Evolutionary conservation across 345 rosid genomes (phyloP).

Genomic region (Heritiera fomes): DNA sequence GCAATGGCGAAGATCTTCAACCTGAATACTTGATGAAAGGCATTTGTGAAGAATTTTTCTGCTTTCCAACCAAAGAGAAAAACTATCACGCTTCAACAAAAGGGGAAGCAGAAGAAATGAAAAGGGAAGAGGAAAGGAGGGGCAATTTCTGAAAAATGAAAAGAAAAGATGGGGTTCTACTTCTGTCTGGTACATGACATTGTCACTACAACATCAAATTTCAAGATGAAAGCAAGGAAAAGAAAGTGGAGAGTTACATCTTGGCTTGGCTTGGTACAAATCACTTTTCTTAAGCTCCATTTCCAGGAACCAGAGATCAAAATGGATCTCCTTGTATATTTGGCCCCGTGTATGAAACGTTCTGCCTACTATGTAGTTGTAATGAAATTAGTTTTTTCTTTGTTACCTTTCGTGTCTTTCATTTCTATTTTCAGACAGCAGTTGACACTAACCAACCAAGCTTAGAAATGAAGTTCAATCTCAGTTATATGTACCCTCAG

Average conservation of each 20-base stretch:
- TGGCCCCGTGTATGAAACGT: background rate
- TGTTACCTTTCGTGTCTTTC: background rate
- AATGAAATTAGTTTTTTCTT: background rate
- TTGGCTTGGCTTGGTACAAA: background rate
- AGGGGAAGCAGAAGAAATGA: background rate
- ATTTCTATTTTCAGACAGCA: background rate
- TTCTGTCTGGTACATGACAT: background rate
- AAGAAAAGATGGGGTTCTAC: background rate
- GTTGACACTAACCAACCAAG: too few relatives aligned
- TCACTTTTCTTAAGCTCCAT: background rate
- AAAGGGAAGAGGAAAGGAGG: background rate
- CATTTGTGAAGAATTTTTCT: background rate
- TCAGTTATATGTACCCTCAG: too few relatives aligned
- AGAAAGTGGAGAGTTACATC: background rate
- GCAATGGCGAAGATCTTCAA: slow-evolving; percentile 90
- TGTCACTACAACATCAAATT: background rate
- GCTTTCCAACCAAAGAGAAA: background rate
- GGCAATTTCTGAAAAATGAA: too few relatives aligned
- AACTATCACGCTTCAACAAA: background rate
- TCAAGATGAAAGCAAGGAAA: background rate
- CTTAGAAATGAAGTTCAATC: too few relatives aligned
- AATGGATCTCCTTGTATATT: slow-evolving; percentile 11
- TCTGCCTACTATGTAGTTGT: background rate
- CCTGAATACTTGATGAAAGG: slow-evolving; percentile 32
- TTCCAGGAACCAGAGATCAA: background rate